Percentiles rank a stretch among this genome's conserved stretches.
Conservation (phyloP, 768 basidiomycete species). For the Boletus rex-veris region DNA sequence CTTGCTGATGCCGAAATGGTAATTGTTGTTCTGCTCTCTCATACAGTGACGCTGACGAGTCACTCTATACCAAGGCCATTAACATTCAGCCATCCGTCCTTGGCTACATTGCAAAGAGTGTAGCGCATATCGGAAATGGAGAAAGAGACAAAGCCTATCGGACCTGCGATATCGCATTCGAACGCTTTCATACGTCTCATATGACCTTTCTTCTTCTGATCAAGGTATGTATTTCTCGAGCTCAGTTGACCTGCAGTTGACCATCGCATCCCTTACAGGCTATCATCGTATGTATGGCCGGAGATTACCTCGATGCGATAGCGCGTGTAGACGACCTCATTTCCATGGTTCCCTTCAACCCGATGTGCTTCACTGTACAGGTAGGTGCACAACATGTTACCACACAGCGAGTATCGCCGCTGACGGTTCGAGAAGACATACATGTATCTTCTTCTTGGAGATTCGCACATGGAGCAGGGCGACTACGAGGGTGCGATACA, state of each 20-base stretch:
- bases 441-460: neutral
- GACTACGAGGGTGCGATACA: neutral
- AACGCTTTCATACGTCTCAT: neutral
- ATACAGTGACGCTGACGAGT: neutral
- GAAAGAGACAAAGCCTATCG: neutral
- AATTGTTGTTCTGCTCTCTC: neutral
- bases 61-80: neutral
- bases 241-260: neutral
- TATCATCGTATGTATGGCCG: neutral
- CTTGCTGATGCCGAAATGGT: neutral
- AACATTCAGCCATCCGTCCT: neutral
- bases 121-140: neutral
- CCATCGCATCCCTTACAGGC: neutral
- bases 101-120: neutral
- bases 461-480: neutral
- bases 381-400: neutral
- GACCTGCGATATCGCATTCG: neutral
- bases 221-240: neutral
- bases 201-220: neutral
- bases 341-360: neutral
- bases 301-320: neutral
- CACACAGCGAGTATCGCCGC: rapidly evolving
- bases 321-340: neutral
- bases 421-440: neutral
- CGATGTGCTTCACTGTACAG: neutral